Base-by-base conservation (phyloP, 352 stramenopile species). In the Globisporangium radiosum region DNA sequence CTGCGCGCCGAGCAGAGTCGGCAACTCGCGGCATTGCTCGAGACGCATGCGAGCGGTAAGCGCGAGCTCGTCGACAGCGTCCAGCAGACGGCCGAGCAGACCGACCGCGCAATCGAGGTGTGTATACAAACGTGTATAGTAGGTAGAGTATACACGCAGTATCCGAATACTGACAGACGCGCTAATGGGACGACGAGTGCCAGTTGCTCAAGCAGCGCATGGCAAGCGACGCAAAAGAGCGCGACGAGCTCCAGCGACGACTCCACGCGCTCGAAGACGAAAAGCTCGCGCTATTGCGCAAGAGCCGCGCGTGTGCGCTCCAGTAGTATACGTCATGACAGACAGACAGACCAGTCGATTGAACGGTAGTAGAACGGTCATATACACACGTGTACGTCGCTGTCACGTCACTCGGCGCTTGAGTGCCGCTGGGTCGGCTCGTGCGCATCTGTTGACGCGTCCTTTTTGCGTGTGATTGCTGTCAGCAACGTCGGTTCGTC, bases 391-490 rank as follows among this genome's bases (percentile, higher is more conserved):
- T 38, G 37, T 19, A 33, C 42, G 54, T 49, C 1, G 33, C 10
- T 33, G 56, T 51, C 48, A 56, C 15, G 17, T 54, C 19, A 25
- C 19, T 25, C 19, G 19, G 19, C 19, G 54, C 9, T 9, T 50
- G 45, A 37, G 36, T 8, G 33, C 11, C 3, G 50, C 25, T 44
- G 9, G 17, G 33, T 43, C 14, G 4, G 25, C 36, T 19, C 33
- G 10, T 44, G 40, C 40, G 11, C 7, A 44, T 44, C 7, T 44
- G 40, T 44, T 2, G 40, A 44, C 11, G 54, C 52, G 54, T 13
- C 15, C 19, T 73, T 66, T 62, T 90, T 90, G 47, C 81, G 73
- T 33, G 71, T 87, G 56, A 85, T 86, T 38, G 78, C 76, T 1
- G 59, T 57, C 14, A 88, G 75, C 57, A 90, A 66, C 55, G 61